Evolutionary conservation across 2,329 filamentous ascomycete genomes (phyloP).

Genomic region (Pseudogymnoascus destructans): DNA sequence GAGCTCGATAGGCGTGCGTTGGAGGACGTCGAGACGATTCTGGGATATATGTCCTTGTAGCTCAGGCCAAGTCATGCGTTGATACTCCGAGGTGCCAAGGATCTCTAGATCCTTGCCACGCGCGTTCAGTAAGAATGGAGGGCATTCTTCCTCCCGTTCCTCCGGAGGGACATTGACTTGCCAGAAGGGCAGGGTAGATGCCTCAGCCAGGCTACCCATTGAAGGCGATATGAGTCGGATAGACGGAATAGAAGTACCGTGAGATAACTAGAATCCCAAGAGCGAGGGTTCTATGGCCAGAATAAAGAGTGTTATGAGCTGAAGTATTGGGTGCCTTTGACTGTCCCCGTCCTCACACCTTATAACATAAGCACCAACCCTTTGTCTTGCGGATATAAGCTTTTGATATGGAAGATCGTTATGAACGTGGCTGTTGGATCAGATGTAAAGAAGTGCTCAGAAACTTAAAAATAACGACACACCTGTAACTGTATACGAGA

Average conservation of each 20-base stretch:
- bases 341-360: neutral
- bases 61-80: slow-evolving; percentile 52
- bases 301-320: neutral
- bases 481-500: neutral
- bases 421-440: neutral
- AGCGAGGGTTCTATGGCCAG: neutral
- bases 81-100: slow-evolving; percentile 52
- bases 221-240: neutral
- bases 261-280: neutral
- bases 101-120: slow-evolving; percentile 56
- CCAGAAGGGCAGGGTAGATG: slow-evolving; percentile 51
- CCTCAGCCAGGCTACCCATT: slow-evolving; percentile 4
- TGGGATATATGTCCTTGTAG: slow-evolving; percentile 46
- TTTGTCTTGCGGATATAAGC: neutral
- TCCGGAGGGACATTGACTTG: slow-evolving; percentile 60
- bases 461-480: neutral
- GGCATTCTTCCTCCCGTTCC: slow-evolving; percentile 53
- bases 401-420: neutral
- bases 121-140: slow-evolving; percentile 51
- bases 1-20: slow-evolving; percentile 62
- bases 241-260: neutral
- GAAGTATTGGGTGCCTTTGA: neutral
- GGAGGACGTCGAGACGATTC: slow-evolving; percentile 65
- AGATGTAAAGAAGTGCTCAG: neutral
- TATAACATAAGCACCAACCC: neutral